Percentiles rank a stretch among this genome's conserved stretches.
Conservation (phyloP, 2,329 filamentous ascomycete genomes). For the Grosmannia huntii region DNA sequence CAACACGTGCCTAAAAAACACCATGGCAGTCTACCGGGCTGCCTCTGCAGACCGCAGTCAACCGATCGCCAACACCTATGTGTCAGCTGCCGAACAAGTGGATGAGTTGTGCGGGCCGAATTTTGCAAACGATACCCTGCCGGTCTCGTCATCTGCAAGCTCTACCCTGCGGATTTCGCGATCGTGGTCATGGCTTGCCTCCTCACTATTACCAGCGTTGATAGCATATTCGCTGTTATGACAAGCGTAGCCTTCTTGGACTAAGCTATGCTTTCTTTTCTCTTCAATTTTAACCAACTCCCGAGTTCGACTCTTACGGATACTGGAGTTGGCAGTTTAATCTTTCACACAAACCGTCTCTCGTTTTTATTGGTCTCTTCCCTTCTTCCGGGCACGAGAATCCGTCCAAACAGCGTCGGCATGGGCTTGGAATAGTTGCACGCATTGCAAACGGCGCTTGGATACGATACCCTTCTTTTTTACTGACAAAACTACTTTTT, state of each 20-base stretch:
- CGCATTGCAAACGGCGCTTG: background rate
- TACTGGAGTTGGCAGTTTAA: too few relatives aligned
- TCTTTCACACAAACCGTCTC: background rate
- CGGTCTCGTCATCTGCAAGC: constrained; percentile 18
- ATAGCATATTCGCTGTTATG: background rate
- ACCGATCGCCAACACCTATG: constrained; percentile 57
- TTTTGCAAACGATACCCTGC: constrained; percentile 45
- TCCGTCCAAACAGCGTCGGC: background rate
- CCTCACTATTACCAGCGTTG: background rate
- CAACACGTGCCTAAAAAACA: constrained; percentile 60
- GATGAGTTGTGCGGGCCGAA: constrained; percentile 49
- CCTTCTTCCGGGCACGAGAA: background rate
- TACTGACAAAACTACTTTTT: background rate
- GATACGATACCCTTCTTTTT: background rate
- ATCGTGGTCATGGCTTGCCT: background rate
- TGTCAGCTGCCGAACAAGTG: constrained; percentile 56
- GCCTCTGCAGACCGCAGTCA: constrained; percentile 54
- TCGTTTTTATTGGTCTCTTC: background rate
- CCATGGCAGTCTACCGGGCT: constrained; percentile 68
- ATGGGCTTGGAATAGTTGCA: background rate
- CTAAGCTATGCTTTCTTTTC: background rate
- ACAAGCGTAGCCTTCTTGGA: background rate
- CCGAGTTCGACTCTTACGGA: too few relatives aligned
- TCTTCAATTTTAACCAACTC: background rate
- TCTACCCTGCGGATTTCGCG: background rate